Conservation (phyloP, 371 early-diverging fungal species). For the Saksenaea oblongispora region DNA sequence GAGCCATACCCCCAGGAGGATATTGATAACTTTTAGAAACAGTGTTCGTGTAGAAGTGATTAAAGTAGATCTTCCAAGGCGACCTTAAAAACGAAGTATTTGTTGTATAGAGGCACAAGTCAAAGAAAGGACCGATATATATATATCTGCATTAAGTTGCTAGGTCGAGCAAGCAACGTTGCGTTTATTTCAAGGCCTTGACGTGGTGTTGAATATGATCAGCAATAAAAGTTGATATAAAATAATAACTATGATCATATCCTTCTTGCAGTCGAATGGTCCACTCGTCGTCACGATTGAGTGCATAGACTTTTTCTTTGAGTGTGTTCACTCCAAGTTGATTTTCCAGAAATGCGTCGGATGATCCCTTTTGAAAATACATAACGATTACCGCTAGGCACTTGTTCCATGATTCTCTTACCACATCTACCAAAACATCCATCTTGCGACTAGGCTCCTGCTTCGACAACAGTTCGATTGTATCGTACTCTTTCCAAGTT, state of each 20-base stretch:
- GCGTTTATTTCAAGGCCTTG: slow-evolving; percentile 38
- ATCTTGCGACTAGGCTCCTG: slow-evolving; percentile 26
- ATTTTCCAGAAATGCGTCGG: slow-evolving; percentile 68
- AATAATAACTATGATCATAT: slow-evolving; percentile 87
- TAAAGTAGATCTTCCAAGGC: no score
- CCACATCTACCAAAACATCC: slow-evolving; percentile 48
- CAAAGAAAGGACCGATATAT: no score
- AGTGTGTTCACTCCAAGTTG: slow-evolving; percentile 67
- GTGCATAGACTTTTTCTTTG: slow-evolving; percentile 42
- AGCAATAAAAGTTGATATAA: slow-evolving; percentile 76
- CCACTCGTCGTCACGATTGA: slow-evolving; percentile 47
- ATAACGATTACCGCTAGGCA: neutral
- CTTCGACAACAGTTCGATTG: slow-evolving; percentile 62
- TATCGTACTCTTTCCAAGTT: slow-evolving; percentile 76
- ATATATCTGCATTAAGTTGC: no score
- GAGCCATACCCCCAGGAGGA: no score
- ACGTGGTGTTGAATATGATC: slow-evolving; percentile 82
- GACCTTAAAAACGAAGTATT: no score
- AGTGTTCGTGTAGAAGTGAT: no score
- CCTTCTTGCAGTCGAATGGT: slow-evolving; percentile 74
- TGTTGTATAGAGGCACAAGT: no score
- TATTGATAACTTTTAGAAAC: no score
- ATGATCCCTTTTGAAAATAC: slow-evolving; percentile 56
- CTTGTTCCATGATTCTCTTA: slow-evolving; percentile 6
- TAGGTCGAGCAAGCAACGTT: neutral